Conservation (phyloP, 2,329 filamentous ascomycete genomes). For the Didymella sp. region DNA sequence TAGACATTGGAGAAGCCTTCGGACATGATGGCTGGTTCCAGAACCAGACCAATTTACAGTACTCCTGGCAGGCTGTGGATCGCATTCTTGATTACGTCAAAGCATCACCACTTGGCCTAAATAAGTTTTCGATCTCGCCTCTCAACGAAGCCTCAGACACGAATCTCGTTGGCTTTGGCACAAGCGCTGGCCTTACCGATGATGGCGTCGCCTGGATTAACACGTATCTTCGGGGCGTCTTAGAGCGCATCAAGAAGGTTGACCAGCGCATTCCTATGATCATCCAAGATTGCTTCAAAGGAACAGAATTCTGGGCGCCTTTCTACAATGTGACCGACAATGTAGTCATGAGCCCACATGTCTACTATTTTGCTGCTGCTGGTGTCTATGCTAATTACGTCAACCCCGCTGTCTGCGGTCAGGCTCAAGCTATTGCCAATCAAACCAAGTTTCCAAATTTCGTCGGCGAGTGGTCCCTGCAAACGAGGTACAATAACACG, state of each 20-base stretch:
- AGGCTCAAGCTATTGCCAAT: constrained; percentile 1
- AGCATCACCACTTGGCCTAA: constrained; percentile 7
- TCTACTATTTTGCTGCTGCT: constrained; percentile 24
- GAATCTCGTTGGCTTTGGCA: constrained; percentile 39
- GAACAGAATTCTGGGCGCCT: constrained; percentile 23
- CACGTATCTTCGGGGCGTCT: constrained; percentile 34
- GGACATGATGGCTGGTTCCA: constrained; percentile 46
- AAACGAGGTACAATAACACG: constrained; percentile 25
- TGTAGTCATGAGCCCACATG: constrained; percentile 24
- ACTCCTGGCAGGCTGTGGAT: constrained; percentile 42
- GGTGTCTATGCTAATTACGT: constrained; percentile 11
- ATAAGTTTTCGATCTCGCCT: constrained; percentile 44
- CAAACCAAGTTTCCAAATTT: constrained; percentile 16
- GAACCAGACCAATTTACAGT: constrained; percentile 44
- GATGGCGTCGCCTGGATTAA: constrained; percentile 39
- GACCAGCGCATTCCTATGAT: constrained; percentile 15
- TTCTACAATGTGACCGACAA: constrained; percentile 7
- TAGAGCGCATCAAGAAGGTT: neutral
- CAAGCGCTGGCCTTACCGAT: constrained; percentile 35
- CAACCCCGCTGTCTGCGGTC: constrained; percentile 2
- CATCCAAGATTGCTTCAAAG: constrained; percentile 19
- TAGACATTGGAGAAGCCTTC: constrained; percentile 12
- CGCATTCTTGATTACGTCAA: constrained; percentile 41
- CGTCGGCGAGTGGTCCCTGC: constrained; percentile 8
- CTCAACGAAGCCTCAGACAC: constrained; percentile 50